Percentiles rank a stretch among this genome's conserved stretches.
These are phyloP conservation scores for Penicillium sp. DNA, from an alignment of 2,329 filamentous ascomycete species.

Conservation along the genomic window DNA sequence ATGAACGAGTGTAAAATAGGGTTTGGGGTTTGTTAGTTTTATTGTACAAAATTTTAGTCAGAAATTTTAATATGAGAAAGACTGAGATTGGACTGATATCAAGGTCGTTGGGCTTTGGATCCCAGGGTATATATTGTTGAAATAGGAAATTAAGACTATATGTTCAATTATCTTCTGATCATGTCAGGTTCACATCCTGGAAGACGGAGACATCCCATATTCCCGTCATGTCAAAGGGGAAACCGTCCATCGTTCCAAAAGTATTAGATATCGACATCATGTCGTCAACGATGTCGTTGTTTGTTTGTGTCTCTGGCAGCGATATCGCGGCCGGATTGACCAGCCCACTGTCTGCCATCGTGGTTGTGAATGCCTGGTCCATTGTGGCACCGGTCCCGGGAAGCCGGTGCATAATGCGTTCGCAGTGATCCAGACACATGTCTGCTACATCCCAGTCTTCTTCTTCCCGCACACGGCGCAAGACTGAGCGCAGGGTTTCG, in stretches of 20 bases:
- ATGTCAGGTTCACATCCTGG: slow-evolving; percentile 36
- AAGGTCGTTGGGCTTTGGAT: slow-evolving; percentile 6
- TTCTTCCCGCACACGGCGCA: slow-evolving; percentile 47
- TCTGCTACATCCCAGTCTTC: slow-evolving; percentile 56
- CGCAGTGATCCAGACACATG: slow-evolving; percentile 52
- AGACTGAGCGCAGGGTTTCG: slow-evolving; percentile 46
- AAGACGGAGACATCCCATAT: slow-evolving; percentile 46
- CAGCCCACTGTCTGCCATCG: slow-evolving; percentile 26
- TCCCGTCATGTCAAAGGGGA: slow-evolving; percentile 46
- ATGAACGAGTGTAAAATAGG: slow-evolving; percentile 36
- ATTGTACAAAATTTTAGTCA: slow-evolving; percentile 26
- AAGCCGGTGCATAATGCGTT: slow-evolving; percentile 43
- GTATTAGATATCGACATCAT: slow-evolving; percentile 48
- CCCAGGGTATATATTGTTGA: slow-evolving; percentile 18
- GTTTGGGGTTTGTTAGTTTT: slow-evolving; percentile 25
- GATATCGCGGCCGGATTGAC: slow-evolving; percentile 40
- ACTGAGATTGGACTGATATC: slow-evolving; percentile 18
- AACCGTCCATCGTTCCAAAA: slow-evolving; percentile 46
- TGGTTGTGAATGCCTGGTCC: slow-evolving; percentile 16
- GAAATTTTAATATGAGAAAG: slow-evolving; percentile 22
- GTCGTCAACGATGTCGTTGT: slow-evolving; percentile 46
- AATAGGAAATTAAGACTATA: slow-evolving; percentile 7
- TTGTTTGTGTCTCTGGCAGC: slow-evolving; percentile 43
- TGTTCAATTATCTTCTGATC: slow-evolving; percentile 3
- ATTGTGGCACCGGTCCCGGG: slow-evolving; percentile 25